These are phyloP conservation scores for Fusarium hainanense DNA, from an alignment of 2,329 filamentous ascomycete genomes.

Conservation along the genomic window DNA sequence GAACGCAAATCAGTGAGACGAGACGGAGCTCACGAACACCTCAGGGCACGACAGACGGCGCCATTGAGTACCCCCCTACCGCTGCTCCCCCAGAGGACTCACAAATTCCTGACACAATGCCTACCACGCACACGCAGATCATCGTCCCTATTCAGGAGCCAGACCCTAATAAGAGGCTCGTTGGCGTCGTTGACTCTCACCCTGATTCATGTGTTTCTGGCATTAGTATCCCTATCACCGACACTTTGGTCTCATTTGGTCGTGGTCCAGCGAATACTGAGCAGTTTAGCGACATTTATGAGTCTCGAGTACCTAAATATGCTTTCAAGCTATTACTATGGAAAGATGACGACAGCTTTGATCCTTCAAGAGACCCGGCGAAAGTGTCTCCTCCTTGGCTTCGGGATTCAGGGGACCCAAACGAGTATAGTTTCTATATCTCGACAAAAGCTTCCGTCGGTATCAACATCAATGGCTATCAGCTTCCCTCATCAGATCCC, in stretches of 20 bases:
- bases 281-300: conserved; percentile 69
- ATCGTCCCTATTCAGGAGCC: conserved; percentile 51
- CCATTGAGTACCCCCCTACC: conserved; percentile 48
- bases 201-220: conserved; percentile 72
- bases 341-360: conserved; percentile 73
- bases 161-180: conserved; percentile 54
- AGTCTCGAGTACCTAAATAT: conserved; percentile 82
- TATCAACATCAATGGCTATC: conserved; percentile 80
- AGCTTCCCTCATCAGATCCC: conserved; percentile 67
- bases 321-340: conserved; percentile 83
- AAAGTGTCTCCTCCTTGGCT: conserved; percentile 63
- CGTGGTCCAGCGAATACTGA: conserved; percentile 75
- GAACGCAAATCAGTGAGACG: conserved; percentile 19
- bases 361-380: conserved; percentile 65
- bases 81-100: conserved; percentile 45
- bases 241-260: conserved; percentile 81
- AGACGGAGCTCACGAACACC: conserved; percentile 24
- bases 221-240: conserved; percentile 73
- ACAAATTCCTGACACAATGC: conserved; percentile 52
- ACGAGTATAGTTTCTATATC: conserved; percentile 76
- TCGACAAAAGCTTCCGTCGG: conserved; percentile 82
- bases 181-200: conserved; percentile 75
- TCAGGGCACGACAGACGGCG: conserved; percentile 43
- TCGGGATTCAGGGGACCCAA: conserved; percentile 53
- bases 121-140: conserved; percentile 51